A percentile compares a stretch with the other conserved stretches of the same genome.
phyloP scores from a whole-genome alignment of 768 basidiomycete genomes.

The Psilocybe tampanensis region DNA sequence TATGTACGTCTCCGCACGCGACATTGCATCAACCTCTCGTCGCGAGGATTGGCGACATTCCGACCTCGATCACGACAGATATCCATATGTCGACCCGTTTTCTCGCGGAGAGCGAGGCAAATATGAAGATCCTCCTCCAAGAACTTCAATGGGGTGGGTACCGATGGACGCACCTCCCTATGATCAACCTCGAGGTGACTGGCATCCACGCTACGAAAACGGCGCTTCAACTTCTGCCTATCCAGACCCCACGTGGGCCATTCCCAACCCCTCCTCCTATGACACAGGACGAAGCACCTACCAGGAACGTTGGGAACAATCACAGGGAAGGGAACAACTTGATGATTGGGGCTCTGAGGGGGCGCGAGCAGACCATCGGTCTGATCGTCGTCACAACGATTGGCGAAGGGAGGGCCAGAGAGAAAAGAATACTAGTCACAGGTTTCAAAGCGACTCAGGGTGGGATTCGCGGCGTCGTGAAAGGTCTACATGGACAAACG shows the following conservation, averaged over 20 bases:
- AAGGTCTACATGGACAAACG: constrained; percentile 39
- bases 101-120: constrained; percentile 52
- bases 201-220: constrained; percentile 52
- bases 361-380: constrained; percentile 20
- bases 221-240: constrained; percentile 43
- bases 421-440: constrained; percentile 37
- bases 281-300: constrained; percentile 41
- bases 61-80: constrained; percentile 48
- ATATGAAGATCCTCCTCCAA: constrained; percentile 45
- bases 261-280: constrained; percentile 36
- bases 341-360: constrained; percentile 40
- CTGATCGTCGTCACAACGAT: constrained; percentile 35
- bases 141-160: constrained; percentile 49
- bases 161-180: constrained; percentile 43
- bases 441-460: constrained; percentile 49
- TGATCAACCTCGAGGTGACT: constrained; percentile 45
- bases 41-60: constrained; percentile 56
- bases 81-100: constrained; percentile 49
- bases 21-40: constrained; percentile 53
- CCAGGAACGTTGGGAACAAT: constrained; percentile 29
- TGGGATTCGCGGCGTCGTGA: constrained; percentile 57
- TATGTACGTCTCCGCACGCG: constrained; percentile 50
- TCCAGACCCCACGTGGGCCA: constrained; percentile 45
- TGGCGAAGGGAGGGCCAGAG: constrained; percentile 42
- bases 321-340: constrained; percentile 25